These are phyloP conservation scores for Blastocystis hominis DNA, from an alignment of 352 stramenopile species.

Conservation along the genomic window DNA sequence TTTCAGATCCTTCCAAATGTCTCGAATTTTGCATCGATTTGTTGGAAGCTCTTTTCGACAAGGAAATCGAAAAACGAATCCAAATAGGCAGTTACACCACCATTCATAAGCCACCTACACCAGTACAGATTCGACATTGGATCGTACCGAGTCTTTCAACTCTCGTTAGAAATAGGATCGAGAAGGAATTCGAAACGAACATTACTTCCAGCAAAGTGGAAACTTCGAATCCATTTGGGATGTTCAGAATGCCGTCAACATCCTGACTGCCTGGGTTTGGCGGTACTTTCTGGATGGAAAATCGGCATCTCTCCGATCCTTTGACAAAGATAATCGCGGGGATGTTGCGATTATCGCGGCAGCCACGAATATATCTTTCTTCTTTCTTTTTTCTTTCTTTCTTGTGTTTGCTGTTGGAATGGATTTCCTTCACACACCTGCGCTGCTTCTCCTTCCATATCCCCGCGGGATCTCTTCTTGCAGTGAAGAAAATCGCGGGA, in stretches of 20 bases:
- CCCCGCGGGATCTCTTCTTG: conserved; percentile 70
- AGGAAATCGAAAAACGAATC: conserved; percentile 59
- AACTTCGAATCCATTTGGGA: neutral
- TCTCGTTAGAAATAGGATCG: neutral
- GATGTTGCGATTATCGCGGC: conserved; percentile 95
- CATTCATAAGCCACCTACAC: neutral
- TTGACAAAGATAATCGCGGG: conserved; percentile 94
- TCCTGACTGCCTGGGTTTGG: conserved; percentile 17
- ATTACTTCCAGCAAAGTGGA: neutral
- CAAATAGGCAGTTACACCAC: conserved; percentile 30
- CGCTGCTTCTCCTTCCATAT: conserved; percentile 76
- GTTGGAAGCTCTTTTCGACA: conserved; percentile 68
- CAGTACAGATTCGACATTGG: neutral
- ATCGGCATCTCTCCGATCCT: conserved; percentile 66
- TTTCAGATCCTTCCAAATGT: conserved; percentile 46
- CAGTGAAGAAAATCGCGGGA: conserved; percentile 92
- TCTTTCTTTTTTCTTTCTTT: neutral
- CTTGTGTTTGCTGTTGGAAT: neutral
- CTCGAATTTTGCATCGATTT: conserved; percentile 67
- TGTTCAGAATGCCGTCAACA: neutral
- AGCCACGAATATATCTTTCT: conserved; percentile 73
- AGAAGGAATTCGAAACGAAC: neutral
- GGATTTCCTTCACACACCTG: conserved; percentile 64
- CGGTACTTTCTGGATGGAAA: conserved; percentile 27
- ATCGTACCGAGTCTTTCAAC: neutral